Evolutionary conservation across 495 filamentous ascomycete genomes (phyloP).

Genomic region (Tuber magnatum): DNA sequence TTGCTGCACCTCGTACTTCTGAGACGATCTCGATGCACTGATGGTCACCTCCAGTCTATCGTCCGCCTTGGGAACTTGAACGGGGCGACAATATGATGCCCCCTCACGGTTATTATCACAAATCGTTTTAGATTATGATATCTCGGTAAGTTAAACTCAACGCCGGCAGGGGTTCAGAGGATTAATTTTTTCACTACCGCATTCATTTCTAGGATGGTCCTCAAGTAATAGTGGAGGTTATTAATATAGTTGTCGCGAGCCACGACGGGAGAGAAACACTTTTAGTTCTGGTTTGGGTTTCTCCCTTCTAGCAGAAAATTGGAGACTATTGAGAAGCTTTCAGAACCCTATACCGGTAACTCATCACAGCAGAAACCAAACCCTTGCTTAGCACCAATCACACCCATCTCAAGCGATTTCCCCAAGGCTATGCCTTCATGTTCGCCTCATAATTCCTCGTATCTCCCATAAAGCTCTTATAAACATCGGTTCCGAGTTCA

Average conservation of each 20-base stretch:
- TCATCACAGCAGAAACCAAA: no score
- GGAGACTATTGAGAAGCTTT: neutral
- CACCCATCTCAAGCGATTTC: no score
- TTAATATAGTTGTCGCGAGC: neutral
- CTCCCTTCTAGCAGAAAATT: neutral
- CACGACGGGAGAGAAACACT: neutral
- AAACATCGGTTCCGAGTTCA: no score
- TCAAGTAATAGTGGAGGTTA: neutral
- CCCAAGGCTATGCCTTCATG: no score
- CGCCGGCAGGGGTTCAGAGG: neutral
- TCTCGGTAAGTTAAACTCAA: neutral
- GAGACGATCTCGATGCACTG: neutral
- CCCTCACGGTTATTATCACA: neutral
- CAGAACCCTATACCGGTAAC: neutral
- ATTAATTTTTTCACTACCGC: neutral
- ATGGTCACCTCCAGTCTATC: neutral
- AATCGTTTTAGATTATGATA: neutral
- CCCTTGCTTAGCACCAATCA: no score
- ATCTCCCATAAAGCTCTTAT: no score
- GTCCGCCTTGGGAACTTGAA: neutral
- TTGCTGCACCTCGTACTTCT: neutral
- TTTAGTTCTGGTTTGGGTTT: neutral
- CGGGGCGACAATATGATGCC: neutral
- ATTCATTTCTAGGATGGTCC: neutral
- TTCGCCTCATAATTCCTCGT: no score